Percentiles rank a stretch among this genome's conserved stretches.
These are phyloP conservation scores for Globisporangium rhizosaccharum DNA, from an alignment of 352 stramenopile species.

Conservation along the genomic window DNA sequence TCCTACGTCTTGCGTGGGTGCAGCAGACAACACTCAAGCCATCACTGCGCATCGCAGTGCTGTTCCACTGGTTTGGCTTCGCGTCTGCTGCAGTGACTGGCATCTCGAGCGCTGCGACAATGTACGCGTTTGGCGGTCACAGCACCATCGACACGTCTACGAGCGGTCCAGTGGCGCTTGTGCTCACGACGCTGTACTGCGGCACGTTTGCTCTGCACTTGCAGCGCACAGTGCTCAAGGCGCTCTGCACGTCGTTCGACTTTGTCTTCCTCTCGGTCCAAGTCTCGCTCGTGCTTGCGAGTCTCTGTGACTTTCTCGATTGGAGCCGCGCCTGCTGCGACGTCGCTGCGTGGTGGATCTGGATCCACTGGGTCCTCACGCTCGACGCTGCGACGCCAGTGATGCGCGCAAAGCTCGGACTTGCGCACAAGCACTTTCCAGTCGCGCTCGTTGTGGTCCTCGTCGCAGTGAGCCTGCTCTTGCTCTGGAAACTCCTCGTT, in stretches of 20 bases:
- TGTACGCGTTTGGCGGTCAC: not conserved
- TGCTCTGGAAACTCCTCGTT: constrained; percentile 3
- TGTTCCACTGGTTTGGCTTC: not conserved
- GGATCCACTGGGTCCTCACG: constrained; percentile 19
- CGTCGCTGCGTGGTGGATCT: constrained; percentile 16
- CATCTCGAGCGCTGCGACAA: not conserved
- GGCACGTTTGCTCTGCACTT: constrained; percentile 4
- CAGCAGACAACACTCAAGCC: not conserved
- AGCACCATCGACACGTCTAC: not conserved
- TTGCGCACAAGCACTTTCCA: constrained; percentile 1
- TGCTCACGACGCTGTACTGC: constrained; percentile 1
- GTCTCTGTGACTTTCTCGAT: constrained; percentile 21
- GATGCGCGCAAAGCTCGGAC: constrained; percentile 12
- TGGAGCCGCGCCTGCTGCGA: constrained; percentile 10
- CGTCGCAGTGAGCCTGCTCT: not conserved
- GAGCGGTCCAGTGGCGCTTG: constrained; percentile 1
- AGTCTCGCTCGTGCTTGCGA: constrained; percentile 11
- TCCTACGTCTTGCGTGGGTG: constrained; percentile 2
- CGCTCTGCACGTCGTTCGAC: constrained; percentile 23
- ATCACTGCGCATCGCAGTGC: no score
- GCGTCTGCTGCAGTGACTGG: not conserved
- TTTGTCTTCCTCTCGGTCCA: constrained; percentile 30
- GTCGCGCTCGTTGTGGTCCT: constrained; percentile 9
- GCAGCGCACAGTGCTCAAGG: constrained; percentile 12
- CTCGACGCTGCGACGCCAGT: constrained; percentile 22